A percentile compares a stretch with the other conserved stretches of the same genome.
Conservation (phyloP, 1,284 basidiomycete genomes). For the Tylopilus orsonianus region DNA sequence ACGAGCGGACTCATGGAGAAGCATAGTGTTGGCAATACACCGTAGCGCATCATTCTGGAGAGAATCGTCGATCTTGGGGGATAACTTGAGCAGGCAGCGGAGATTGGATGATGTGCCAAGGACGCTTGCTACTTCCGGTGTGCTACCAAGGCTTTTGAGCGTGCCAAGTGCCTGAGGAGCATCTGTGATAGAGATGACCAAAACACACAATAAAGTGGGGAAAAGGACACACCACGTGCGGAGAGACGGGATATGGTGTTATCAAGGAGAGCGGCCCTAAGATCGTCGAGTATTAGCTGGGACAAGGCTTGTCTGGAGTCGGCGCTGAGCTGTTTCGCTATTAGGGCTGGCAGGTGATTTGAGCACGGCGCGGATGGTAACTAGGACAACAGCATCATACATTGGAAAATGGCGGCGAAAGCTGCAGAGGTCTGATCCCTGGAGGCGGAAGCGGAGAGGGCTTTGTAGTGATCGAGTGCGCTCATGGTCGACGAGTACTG, state of each 20-base stretch:
- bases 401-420: conserved; percentile 16
- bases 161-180: conserved; percentile 63
- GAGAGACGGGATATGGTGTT: conserved; percentile 46
- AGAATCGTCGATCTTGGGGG: conserved; percentile 49
- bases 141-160: conserved; percentile 75
- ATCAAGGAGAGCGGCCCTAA: conserved; percentile 41
- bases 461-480: conserved; percentile 18
- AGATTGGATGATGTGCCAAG: conserved; percentile 57
- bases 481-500: conserved; percentile 26
- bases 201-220: conserved; percentile 8
- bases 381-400: conserved; percentile 14
- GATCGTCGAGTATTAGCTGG: conserved; percentile 58
- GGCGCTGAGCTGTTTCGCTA: conserved; percentile 30
- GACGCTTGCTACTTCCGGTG: conserved; percentile 65
- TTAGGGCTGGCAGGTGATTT: conserved; percentile 12
- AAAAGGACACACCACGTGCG: conserved; percentile 45
- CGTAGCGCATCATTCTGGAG: conserved; percentile 61
- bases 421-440: conserved; percentile 4
- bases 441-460: conserved; percentile 16
- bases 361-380: conserved; percentile 8
- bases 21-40: conserved; percentile 72
- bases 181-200: conserved; percentile 41
- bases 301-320: conserved; percentile 50
- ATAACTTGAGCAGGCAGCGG: conserved; percentile 50
- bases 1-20: conserved; percentile 65